These are phyloP conservation scores for Ustilago lituana DNA, from an alignment of 1,284 basidiomycete genomes.

Conservation along the genomic window DNA sequence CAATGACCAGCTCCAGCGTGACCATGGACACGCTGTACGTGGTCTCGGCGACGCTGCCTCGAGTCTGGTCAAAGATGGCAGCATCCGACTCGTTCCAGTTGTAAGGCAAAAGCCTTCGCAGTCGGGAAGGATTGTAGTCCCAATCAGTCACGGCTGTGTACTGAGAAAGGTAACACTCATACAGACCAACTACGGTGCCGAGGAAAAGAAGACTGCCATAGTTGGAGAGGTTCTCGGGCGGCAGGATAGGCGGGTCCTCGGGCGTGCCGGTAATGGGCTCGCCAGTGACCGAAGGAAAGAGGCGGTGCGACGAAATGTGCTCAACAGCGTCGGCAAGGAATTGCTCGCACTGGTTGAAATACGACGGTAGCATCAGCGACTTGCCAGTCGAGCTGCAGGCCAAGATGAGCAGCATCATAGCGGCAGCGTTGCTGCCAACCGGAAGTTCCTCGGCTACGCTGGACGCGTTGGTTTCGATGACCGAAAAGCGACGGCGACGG, in stretches of 20 bases:
- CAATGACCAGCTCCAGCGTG: slow-evolving; percentile 38
- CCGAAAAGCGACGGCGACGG: slow-evolving; percentile 44
- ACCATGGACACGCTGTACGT: slow-evolving; percentile 41
- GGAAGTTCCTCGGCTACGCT: slow-evolving; percentile 25
- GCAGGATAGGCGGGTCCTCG: slow-evolving; percentile 18
- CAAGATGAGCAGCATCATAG: slow-evolving; percentile 41
- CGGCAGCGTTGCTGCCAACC: slow-evolving; percentile 32
- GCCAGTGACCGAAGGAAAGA: slow-evolving; percentile 34
- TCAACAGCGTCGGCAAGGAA: slow-evolving; percentile 43
- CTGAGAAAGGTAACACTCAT: slow-evolving; percentile 39
- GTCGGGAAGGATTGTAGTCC: slow-evolving; percentile 43
- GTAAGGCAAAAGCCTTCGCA: slow-evolving; percentile 32
- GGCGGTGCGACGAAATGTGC: slow-evolving; percentile 34
- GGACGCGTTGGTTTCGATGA: slow-evolving; percentile 34
- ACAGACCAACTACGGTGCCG: slow-evolving; percentile 25
- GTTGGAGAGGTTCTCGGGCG: slow-evolving; percentile 14
- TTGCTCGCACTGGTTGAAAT: slow-evolving; percentile 48
- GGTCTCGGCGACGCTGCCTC: slow-evolving; percentile 26
- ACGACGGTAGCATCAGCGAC: slow-evolving; percentile 47
- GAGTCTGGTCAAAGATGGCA: slow-evolving; percentile 21
- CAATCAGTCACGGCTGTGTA: slow-evolving; percentile 43
- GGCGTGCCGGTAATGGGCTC: slow-evolving; percentile 17
- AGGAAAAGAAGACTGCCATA: slow-evolving; percentile 24
- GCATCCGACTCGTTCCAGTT: slow-evolving; percentile 35
- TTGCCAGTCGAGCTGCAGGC: slow-evolving; percentile 38